Evolutionary conservation across 768 basidiomycete genomes (phyloP).

Genomic region (Dentipellis fragilis): DNA sequence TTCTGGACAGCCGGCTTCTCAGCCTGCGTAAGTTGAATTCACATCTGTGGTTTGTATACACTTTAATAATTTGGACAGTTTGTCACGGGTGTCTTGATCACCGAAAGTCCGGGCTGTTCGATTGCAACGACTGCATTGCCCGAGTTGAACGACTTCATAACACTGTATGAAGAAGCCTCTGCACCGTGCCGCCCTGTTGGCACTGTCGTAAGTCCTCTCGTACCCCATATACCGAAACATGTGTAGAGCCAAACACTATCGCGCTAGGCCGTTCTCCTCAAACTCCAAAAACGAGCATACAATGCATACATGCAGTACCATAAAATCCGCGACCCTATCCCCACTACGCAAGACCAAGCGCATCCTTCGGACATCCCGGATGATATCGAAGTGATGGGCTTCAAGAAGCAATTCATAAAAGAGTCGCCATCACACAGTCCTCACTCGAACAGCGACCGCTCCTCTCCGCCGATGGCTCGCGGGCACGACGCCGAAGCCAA

Average conservation of each 20-base stretch:
- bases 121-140: slow-evolving; percentile 29
- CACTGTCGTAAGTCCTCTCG: neutral
- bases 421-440: neutral
- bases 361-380: neutral
- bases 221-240: neutral
- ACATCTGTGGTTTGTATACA: no score
- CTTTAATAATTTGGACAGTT: slow-evolving; percentile 21
- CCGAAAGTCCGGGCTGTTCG: slow-evolving; percentile 34
- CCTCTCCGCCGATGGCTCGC: no score
- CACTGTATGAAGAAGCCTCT: slow-evolving; percentile 35
- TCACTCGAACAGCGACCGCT: no score
- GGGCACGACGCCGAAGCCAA: no score
- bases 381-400: neutral
- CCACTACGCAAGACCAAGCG: neutral
- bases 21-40: slow-evolving; percentile 30
- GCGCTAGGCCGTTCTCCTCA: neutral
- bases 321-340: neutral
- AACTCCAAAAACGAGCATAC: neutral
- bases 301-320: neutral
- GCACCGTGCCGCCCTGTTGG: slow-evolving; percentile 23
- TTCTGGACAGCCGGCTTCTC: slow-evolving; percentile 44
- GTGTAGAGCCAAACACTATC: neutral
- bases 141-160: slow-evolving; percentile 27
- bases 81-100: slow-evolving; percentile 34
- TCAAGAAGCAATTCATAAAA: neutral